Conservation (phyloP, 2,329 filamentous ascomycete genomes). For the Colletotrichum sp. region DNA sequence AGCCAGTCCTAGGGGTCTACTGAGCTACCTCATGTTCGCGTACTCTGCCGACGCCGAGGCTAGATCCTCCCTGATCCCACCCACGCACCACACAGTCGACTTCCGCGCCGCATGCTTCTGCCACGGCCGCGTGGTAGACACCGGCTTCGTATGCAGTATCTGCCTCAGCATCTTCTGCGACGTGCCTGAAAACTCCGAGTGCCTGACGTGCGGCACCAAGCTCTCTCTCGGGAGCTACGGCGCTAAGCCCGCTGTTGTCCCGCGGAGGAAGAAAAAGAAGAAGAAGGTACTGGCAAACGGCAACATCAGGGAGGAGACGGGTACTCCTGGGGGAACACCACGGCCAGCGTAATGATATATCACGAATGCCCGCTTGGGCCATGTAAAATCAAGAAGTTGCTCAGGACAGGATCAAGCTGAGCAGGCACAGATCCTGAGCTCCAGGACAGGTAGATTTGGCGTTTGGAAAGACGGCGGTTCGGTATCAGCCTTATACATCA, state of each 20-base stretch:
- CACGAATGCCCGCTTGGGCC: background rate
- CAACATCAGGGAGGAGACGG: constrained; percentile 58
- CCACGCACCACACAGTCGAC: constrained; percentile 86
- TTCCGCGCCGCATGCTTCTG: constrained; percentile 99
- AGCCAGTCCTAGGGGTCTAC: constrained; percentile 69
- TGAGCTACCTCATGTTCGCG: constrained; percentile 95
- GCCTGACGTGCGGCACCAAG: constrained; percentile 83
- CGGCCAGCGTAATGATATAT: constrained; percentile 38
- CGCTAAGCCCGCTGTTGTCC: constrained; percentile 76
- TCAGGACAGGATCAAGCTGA: background rate
- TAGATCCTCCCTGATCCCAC: constrained; percentile 71
- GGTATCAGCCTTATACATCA: background rate
- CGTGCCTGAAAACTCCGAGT: constrained; percentile 66
- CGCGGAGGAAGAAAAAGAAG: constrained; percentile 77
- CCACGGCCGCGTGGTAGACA: constrained; percentile 87
- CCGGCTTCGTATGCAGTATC: constrained; percentile 94
- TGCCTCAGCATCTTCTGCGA: constrained; percentile 94
- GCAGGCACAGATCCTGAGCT: background rate
- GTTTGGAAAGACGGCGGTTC: background rate
- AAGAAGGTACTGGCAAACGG: constrained; percentile 61
- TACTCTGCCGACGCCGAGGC: constrained; percentile 73
- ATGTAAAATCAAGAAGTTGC: background rate
- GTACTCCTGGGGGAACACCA: constrained; percentile 66
- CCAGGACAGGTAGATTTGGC: background rate
- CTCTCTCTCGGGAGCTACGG: constrained; percentile 80